phyloP scores from a whole-genome alignment of 83 land plant genomes.

The Picea abies region DNA sequence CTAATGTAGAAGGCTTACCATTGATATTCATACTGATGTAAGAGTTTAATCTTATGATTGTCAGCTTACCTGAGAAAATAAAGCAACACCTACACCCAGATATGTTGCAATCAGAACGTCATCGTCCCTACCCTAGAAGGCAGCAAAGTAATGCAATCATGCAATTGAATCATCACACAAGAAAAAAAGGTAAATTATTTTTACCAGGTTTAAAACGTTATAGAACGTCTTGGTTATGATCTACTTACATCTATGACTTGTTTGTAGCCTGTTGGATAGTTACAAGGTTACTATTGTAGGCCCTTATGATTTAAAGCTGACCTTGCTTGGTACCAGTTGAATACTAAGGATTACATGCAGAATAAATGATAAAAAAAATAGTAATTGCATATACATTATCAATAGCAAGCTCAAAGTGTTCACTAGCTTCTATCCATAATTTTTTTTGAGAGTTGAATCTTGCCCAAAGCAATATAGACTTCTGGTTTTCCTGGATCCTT shows the following conservation, averaged over 20 bases:
- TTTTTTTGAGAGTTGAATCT: slow-evolving; percentile 1
- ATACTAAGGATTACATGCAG: not conserved
- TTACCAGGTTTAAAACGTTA: not conserved
- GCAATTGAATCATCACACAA: not conserved
- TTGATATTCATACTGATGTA: no score
- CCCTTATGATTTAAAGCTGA: not conserved
- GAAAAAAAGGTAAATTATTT: not conserved
- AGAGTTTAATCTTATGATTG: no score
- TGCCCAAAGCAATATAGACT: slow-evolving; percentile 31
- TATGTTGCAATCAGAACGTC: not conserved
- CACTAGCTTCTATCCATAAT: slow-evolving; percentile 17
- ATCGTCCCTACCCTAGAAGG: not conserved
- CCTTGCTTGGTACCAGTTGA: not conserved
- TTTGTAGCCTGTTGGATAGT: not conserved
- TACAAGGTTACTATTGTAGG: not conserved
- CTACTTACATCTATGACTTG: not conserved
- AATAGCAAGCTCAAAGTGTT: slow-evolving; percentile 32
- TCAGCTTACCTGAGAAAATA: not conserved
- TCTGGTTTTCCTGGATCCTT: slow-evolving; percentile 28
- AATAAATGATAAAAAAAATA: not conserved
- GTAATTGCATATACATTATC: slow-evolving; percentile 18
- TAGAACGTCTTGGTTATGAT: not conserved
- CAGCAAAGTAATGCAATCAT: not conserved
- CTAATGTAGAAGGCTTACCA: no score
- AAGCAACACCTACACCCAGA: not conserved